These are phyloP conservation scores for Spiraea crenata DNA, from an alignment of 331 rosid species.

Conservation along the genomic window DNA sequence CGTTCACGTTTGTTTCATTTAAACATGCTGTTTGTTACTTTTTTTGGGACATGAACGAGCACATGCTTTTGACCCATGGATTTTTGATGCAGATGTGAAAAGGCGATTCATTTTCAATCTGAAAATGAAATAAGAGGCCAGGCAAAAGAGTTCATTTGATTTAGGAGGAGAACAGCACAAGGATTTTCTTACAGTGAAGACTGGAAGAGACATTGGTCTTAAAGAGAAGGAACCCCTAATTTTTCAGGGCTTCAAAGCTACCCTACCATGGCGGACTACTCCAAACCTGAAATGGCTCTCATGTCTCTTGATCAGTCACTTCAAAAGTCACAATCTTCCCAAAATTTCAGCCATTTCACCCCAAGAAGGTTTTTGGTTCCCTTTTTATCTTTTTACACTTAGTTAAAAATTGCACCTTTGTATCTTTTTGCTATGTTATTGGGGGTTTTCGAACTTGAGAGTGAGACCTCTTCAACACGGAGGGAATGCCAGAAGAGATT, in stretches of 20 bases:
- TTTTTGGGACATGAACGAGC: neutral
- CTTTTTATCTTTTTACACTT: neutral
- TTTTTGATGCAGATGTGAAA: too few species aligned
- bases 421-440: too few species aligned
- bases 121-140: too few species aligned
- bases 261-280: neutral
- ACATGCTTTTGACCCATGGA: neutral
- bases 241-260: neutral
- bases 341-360: slow-evolving; percentile 15
- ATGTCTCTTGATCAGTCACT: neutral
- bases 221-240: too few species aligned
- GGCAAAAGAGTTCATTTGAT: too few species aligned
- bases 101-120: too few species aligned
- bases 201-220: too few species aligned
- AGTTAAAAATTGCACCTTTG: neutral
- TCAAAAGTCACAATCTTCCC: slow-evolving; percentile 7
- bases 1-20: neutral
- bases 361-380: slow-evolving; percentile 46
- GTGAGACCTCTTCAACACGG: too few species aligned
- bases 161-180: too few species aligned
- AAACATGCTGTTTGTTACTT: neutral
- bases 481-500: too few species aligned
- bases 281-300: neutral
- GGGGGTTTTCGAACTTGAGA: too few species aligned
- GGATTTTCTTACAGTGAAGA: too few species aligned